phyloP scores from a whole-genome alignment of 805 yeast species.

The Nakazawaea wyomingensis region DNA sequence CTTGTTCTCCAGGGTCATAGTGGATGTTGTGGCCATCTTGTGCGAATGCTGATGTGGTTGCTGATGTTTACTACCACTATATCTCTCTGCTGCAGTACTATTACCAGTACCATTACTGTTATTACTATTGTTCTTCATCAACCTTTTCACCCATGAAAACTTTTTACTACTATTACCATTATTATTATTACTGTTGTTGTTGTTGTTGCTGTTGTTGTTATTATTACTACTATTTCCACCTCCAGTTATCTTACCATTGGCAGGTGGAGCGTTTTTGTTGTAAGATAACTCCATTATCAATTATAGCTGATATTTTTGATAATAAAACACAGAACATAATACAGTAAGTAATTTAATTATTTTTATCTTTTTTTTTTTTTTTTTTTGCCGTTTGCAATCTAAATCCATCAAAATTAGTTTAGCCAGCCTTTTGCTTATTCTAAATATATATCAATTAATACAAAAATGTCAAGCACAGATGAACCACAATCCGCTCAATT shows the following conservation, averaged over 20 bases:
- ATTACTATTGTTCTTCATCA: constrained; percentile 24
- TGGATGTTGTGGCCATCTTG: not conserved
- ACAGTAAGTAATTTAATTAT: too few species aligned
- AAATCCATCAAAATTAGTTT: too few species aligned
- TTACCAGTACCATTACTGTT: not conserved
- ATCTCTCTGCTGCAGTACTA: not conserved
- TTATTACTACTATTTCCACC: not conserved
- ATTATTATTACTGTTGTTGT: too few species aligned
- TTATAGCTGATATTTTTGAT: not conserved
- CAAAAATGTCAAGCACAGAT: not conserved
- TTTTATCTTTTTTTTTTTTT: not conserved
- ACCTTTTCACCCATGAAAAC: constrained; percentile 30
- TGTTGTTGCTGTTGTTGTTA: not conserved
- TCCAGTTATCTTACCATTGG: not conserved
- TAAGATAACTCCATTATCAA: not conserved
- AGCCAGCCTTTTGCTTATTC: too few species aligned
- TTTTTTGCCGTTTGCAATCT: not conserved
- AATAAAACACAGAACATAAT: not conserved
- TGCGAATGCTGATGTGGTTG: not conserved
- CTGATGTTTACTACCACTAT: not conserved
- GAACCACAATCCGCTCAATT: constrained; percentile 9
- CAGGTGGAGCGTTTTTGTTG: not conserved
- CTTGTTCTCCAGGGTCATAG: not conserved
- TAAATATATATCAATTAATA: too few species aligned
- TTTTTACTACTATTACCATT: constrained; percentile 13